These are phyloP conservation scores for Trichosporon faecale DNA, from an alignment of 1,284 basidiomycete species.

Conservation along the genomic window DNA sequence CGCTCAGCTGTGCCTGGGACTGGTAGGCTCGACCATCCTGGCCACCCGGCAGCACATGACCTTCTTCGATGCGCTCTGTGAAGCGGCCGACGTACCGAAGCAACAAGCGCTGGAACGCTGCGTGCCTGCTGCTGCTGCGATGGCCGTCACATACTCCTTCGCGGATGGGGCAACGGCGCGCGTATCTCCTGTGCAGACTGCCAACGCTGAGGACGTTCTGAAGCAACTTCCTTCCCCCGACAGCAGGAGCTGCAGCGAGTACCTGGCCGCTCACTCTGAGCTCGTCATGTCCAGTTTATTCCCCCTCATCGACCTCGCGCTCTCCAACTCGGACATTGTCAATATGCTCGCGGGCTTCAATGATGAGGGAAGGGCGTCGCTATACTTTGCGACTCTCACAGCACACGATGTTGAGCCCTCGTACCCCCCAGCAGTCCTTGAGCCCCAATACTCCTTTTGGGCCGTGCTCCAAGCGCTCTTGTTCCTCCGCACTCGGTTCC, in stretches of 20 bases:
- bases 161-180: neutral
- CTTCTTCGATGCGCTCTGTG: conserved; percentile 32
- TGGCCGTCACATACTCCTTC: conserved; percentile 19
- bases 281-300: conserved; percentile 27
- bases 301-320: conserved; percentile 22
- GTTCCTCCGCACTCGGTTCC: conserved; percentile 14
- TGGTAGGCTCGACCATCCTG: conserved; percentile 29
- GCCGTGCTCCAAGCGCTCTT: conserved; percentile 17
- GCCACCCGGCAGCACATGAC: conserved; percentile 5
- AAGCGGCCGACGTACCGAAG: conserved; percentile 25
- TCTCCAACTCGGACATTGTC: conserved; percentile 14
- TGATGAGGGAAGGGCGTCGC: neutral
- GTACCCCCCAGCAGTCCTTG: conserved; percentile 7
- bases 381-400: conserved; percentile 17
- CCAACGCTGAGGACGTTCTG: neutral
- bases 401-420: neutral
- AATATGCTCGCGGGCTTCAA: neutral
- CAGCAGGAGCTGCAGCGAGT: neutral
- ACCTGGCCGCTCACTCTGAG: neutral
- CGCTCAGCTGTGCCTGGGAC: conserved; percentile 27
- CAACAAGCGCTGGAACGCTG: conserved; percentile 20
- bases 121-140: conserved; percentile 31
- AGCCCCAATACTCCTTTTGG: neutral
- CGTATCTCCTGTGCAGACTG: neutral
- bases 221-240: neutral